A percentile compares a stretch with the other conserved stretches of the same genome.
Conservation (phyloP, 1,284 basidiomycete species). For the Ustilago bromivora region DNA sequence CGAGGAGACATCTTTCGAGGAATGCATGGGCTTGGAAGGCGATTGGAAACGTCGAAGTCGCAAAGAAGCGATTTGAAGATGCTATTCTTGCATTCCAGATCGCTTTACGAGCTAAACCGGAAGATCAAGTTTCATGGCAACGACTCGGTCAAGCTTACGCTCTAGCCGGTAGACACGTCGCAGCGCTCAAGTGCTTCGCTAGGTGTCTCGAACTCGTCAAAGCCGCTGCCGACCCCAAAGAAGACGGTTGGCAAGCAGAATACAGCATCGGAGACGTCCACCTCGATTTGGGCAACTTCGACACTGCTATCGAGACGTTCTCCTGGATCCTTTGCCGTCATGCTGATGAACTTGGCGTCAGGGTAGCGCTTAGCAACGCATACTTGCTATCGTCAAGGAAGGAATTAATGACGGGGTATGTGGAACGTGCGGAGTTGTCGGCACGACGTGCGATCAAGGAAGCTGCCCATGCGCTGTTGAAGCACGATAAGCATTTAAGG, state of each 20-base stretch:
- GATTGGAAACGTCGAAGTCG: conserved; percentile 87
- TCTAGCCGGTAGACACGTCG: conserved; percentile 85
- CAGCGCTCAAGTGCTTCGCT: conserved; percentile 87
- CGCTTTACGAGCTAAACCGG: conserved; percentile 82
- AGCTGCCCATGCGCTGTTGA: conserved; percentile 74
- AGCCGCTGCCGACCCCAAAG: conserved; percentile 7
- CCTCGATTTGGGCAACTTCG: conserved; percentile 80
- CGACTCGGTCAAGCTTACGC: conserved; percentile 92
- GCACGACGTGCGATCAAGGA: conserved; percentile 76
- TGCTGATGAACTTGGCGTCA: conserved; percentile 77
- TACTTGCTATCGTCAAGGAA: conserved; percentile 79
- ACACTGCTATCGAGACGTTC: conserved; percentile 80
- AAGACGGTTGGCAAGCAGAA: conserved; percentile 81
- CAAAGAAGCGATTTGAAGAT: conserved; percentile 78
- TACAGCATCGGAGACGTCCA: conserved; percentile 90
- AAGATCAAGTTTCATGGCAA: conserved; percentile 85
- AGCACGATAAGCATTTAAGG: conserved; percentile 70
- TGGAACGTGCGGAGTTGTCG: conserved; percentile 79
- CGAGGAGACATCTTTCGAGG: conserved; percentile 73
- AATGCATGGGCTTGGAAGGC: conserved; percentile 99
- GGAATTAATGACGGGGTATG: conserved; percentile 79
- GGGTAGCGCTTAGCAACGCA: conserved; percentile 81
- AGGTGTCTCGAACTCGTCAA: conserved; percentile 74
- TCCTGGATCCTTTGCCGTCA: conserved; percentile 75
- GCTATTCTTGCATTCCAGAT: conserved; percentile 91